Conservation (phyloP, 768 basidiomycete species). For the Gymnopilus dilepis region DNA sequence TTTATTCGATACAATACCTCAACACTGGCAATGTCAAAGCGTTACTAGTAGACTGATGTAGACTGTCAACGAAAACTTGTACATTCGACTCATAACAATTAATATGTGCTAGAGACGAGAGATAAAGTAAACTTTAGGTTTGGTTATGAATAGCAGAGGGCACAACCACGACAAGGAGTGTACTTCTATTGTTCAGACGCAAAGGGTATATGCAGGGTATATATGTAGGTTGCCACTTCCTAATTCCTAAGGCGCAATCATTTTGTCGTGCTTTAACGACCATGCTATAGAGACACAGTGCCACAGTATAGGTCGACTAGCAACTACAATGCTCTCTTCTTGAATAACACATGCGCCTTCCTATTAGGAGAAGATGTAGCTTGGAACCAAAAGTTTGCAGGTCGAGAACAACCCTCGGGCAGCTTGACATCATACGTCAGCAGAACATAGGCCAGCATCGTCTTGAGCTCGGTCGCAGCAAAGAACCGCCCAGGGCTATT, state of each 20-base stretch:
- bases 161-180: neutral
- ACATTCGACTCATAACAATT: no score
- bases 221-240: no score
- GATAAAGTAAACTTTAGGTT: no score
- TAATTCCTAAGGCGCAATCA: no score
- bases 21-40: no score
- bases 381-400: conserved; percentile 29
- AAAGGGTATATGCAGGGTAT: no score
- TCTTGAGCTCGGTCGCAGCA: conserved; percentile 29
- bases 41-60: no score
- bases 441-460: conserved; percentile 50
- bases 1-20: no score
- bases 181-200: neutral
- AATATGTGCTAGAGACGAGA: no score
- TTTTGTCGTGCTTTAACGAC: no score
- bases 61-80: no score
- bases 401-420: conserved; percentile 29
- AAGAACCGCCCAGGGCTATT: conserved; percentile 46
- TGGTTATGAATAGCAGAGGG: neutral
- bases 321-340: neutral
- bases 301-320: neutral
- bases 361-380: conserved; percentile 4
- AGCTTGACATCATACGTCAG: conserved; percentile 45
- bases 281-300: no score
- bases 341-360: conserved; percentile 1